Conservation (phyloP, 2,329 filamentous ascomycete species). For the Phaeosphaeriaceae sp. region DNA sequence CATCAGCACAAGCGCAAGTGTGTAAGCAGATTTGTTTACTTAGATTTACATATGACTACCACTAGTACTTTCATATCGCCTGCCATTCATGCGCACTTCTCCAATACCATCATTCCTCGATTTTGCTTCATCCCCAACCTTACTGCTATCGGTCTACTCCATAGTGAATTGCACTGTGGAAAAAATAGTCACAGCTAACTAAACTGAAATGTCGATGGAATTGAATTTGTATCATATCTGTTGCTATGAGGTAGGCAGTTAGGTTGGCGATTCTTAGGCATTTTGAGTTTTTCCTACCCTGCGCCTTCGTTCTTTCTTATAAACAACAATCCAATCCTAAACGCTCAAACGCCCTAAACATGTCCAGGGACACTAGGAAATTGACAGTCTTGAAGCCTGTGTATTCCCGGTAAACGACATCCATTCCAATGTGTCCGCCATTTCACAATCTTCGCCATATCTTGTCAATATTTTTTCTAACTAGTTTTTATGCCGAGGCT, state of each 20-base stretch:
- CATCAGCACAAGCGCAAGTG: neutral
- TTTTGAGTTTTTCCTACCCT: neutral
- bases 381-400: conserved; percentile 9
- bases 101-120: neutral
- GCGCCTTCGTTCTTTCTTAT: conserved; percentile 8
- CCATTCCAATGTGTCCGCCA: neutral
- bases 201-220: no score
- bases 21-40: conserved; percentile 1
- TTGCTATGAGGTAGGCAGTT: conserved; percentile 9
- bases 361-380: neutral
- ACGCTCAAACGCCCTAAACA: conserved; percentile 17
- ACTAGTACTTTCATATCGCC: neutral
- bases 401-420: neutral
- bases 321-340: conserved; percentile 10
- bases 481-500: conserved; percentile 41
- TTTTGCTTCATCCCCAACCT: neutral
- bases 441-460: conserved; percentile 16
- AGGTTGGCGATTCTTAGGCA: neutral
- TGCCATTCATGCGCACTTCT: neutral
- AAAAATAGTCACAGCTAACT: no score
- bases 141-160: neutral
- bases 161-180: no score
- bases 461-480: conserved; percentile 23
- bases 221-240: conserved; percentile 8
- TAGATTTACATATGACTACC: neutral